Base-by-base conservation (phyloP, 179 eudicot genomes). In the Spergularia azorica region DNA sequence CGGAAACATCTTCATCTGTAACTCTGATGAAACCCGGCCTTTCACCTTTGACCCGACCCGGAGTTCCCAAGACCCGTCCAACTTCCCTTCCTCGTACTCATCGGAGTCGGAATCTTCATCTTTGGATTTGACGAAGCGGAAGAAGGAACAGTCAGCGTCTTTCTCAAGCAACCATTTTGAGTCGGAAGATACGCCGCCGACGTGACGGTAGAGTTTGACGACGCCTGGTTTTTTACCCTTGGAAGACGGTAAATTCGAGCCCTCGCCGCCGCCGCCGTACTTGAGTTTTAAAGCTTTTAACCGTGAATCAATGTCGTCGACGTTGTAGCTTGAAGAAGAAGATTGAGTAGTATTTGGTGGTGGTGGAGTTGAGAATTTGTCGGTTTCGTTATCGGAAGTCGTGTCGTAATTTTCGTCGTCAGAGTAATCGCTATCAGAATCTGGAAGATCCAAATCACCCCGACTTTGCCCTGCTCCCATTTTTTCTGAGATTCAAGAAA, bases 401-500 rank as follows among this genome's bases (percentile, higher is more conserved):
- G 60, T 52, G 41, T 70, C 73, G 61, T 70, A 52, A 8, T 14
- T 52, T 52, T 54, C 73, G 2, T 82, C 76, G 17, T 82, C 79
- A 55, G 85, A 87, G 26, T 83, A 73, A 3, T 87, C 82, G 9
- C 87, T 91, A 18, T 91, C 97, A 12, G 97, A 93, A 60, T 95
- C 98, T 36, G 97, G 89, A 6, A 91, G 88, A 17, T 89, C 89
- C 4, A 90, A 72, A 2, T 91, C 97, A 41, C 88, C 95, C 16
- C 97, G 97, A 73, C 98, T 94, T 20, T 91, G 90, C 4, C 93
- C 88, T 41, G 77, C 92, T 21, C 98, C 98, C 97, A 94, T 86
- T 39, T 70, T 54, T 2, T n/a, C 5, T 69, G 60, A 5, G 12
- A 69, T 51, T 69, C 26, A 16, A 11, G 36, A 26, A 18, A 9